Base-by-base conservation (phyloP, 2,329 filamentous ascomycete species). In the Seiridium unicorne region DNA sequence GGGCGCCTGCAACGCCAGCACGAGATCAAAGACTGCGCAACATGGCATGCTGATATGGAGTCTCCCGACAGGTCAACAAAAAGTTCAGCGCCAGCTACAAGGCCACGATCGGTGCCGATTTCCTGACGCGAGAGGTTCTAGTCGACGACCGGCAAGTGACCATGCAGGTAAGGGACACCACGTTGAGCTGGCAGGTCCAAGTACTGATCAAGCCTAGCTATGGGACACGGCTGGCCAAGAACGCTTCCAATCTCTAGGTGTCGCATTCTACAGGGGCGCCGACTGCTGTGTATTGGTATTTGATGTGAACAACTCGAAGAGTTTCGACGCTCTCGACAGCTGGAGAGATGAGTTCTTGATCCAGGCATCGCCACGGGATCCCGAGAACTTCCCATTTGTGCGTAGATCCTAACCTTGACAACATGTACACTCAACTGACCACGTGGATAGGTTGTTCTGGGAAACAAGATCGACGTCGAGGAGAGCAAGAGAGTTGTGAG, bases 41-140 rank as follows among this genome's bases (percentile, higher is more conserved):
- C 6, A 26, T 46, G 32, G 18, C 18, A 54, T n/a, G 31, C 53
- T 53, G 57, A 59, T 36, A 6, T 42, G 13, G 3, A 36, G 18
- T 7, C 40, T n/a, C n/a, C 48, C 18, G 8, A 67, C 68, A 98
- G 94, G 94, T 99, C 86, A 99, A 99, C 84, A 99, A 99, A 83
- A 98, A 99, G 78, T 99, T 99, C 83, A 97, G 93, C 76, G 94
- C 93, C 68, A 97, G 93, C 82, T 99, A 99, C 88, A 99, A 99
- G 82, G 95, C 95, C 62, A 99, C 95, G 51, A 99, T 99, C 75
- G 95, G 95, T 68, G 95, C 95, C 75, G 95, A 99, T 78, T 99
- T 99, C 79, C 84, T 99, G 63, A 99, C 95, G 60, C 96, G 97
- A 76, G 95, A 99, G 81, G 95, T 99, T 46, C 83, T 97, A 65